A percentile compares a stretch with the other conserved stretches of the same genome.
These are phyloP conservation scores for Yamadazyma insecticola DNA, from an alignment of 805 yeast genomes.

Conservation along the genomic window DNA sequence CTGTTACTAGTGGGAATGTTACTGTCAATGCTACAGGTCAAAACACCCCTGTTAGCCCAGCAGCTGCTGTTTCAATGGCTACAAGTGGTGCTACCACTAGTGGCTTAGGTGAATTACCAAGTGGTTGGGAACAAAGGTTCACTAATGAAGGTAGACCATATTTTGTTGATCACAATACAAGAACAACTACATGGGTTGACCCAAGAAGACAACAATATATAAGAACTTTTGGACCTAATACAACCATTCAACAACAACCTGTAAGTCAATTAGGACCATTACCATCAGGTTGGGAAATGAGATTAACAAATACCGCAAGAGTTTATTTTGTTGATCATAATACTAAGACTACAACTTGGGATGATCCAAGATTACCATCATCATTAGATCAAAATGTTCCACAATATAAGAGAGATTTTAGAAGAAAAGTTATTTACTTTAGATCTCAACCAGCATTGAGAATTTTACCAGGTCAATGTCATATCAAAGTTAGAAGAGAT, in stretches of 20 bases:
- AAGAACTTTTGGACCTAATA: constrained; percentile 85
- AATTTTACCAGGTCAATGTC: constrained; percentile 97
- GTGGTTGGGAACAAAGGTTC: constrained; percentile 98
- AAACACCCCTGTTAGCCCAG: constrained; percentile 54
- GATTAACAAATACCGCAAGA: constrained; percentile 96
- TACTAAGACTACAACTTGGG: constrained; percentile 99
- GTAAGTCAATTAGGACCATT: constrained; percentile 96
- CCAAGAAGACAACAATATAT: constrained; percentile 99
- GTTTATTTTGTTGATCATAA: constrained; percentile 98
- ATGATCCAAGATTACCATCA: constrained; percentile 97
- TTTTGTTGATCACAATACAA: constrained; percentile 98
- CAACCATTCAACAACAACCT: constrained; percentile 96
- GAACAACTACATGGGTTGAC: constrained; percentile 99
- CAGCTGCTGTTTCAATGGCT: constrained; percentile 64
- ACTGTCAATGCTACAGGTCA: constrained; percentile 42
- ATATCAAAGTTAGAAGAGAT: constrained; percentile 94
- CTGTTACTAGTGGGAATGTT: constrained; percentile 40
- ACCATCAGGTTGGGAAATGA: constrained; percentile 99
- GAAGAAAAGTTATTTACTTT: constrained; percentile 96
- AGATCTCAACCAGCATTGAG: constrained; percentile 97
- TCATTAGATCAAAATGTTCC: constrained; percentile 98
- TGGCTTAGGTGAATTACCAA: constrained; percentile 93
- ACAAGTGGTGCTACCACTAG: constrained; percentile 88
- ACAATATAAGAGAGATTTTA: constrained; percentile 97
- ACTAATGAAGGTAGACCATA: constrained; percentile 98